Percentiles rank a stretch among this genome's conserved stretches.
These are phyloP conservation scores for Persicaria maculosa DNA, from an alignment of 148 eudicot genomes.

Conservation along the genomic window DNA sequence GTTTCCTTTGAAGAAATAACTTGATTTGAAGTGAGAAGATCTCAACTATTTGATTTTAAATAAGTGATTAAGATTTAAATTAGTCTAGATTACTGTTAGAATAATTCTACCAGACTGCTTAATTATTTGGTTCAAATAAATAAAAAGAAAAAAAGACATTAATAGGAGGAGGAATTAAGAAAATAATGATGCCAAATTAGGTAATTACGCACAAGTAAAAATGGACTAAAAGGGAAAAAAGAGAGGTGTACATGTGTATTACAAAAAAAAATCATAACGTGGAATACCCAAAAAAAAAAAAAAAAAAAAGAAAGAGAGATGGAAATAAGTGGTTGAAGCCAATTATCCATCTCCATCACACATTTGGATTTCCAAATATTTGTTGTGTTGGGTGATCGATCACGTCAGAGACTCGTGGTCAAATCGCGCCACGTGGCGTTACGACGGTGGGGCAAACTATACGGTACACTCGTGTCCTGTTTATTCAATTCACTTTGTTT, in stretches of 20 bases:
- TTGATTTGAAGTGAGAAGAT: no score
- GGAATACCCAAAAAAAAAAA: not conserved
- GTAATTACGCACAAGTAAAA: no score
- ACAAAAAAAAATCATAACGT: not conserved
- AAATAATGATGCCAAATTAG: no score
- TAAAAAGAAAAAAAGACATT: no score
- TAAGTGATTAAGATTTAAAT: no score
- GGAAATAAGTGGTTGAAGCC: not conserved
- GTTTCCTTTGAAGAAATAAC: no score
- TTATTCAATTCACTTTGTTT: not conserved
- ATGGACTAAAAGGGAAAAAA: no score
- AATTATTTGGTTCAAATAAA: no score
- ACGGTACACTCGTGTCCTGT: not conserved
- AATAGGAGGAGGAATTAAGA: no score
- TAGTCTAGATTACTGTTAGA: no score
- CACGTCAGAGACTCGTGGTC: not conserved
- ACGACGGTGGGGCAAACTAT: not conserved
- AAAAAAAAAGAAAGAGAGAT: not conserved
- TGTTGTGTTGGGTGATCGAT: constrained; percentile 1
- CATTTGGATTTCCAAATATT: not conserved
- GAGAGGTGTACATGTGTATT: not conserved
- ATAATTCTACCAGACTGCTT: no score
- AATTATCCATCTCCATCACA: constrained; percentile 9
- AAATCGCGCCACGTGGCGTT: not conserved
- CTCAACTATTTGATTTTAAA: no score